A percentile compares a stretch with the other conserved stretches of the same genome.
Evolutionary conservation across 2,329 filamentous ascomycete genomes (phyloP).

Genomic region (Aspergillus sp.): DNA sequence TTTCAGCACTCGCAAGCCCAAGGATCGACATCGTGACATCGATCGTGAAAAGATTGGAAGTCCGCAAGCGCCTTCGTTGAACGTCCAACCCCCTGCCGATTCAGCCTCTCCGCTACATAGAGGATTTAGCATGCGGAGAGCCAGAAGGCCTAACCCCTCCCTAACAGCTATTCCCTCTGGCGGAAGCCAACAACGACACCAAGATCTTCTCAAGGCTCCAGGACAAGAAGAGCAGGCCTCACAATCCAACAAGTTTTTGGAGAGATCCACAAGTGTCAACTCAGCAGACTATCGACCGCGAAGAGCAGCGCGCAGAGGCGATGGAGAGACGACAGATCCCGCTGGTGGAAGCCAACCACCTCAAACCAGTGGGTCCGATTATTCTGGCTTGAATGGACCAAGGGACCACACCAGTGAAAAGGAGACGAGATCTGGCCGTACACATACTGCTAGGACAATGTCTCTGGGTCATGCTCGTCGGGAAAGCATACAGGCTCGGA

Average conservation of each 20-base stretch:
- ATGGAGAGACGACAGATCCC: slow-evolving; percentile 49
- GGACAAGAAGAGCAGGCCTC: slow-evolving; percentile 56
- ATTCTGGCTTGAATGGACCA: slow-evolving; percentile 53
- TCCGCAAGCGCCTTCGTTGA: slow-evolving; percentile 69
- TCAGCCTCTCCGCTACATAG: slow-evolving; percentile 64
- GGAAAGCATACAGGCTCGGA: slow-evolving; percentile 86
- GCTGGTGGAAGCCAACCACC: slow-evolving; percentile 60
- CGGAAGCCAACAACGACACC: slow-evolving; percentile 64
- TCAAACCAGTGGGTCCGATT: slow-evolving; percentile 73
- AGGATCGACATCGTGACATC: slow-evolving; percentile 46
- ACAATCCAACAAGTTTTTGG: slow-evolving; percentile 64
- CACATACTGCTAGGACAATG: slow-evolving; percentile 69
- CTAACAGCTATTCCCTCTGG: slow-evolving; percentile 55
- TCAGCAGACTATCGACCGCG: slow-evolving; percentile 71
- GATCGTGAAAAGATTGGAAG: slow-evolving; percentile 52
- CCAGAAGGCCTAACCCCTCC: slow-evolving; percentile 50
- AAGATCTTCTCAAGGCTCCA: slow-evolving; percentile 73
- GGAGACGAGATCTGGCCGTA: slow-evolving; percentile 53
- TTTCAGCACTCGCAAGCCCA: slow-evolving; percentile 80
- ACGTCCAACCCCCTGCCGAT: slow-evolving; percentile 73
- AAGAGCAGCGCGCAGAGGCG: slow-evolving; percentile 53
- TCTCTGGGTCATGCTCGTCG: slow-evolving; percentile 83
- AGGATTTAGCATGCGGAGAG: slow-evolving; percentile 77
- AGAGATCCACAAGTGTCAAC: slow-evolving; percentile 86
- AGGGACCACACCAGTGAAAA: slow-evolving; percentile 41